A percentile compares a stretch with the other conserved stretches of the same genome.
Evolutionary conservation across 352 stramenopile species (phyloP).

Genomic region (Blastocystis sp.): DNA sequence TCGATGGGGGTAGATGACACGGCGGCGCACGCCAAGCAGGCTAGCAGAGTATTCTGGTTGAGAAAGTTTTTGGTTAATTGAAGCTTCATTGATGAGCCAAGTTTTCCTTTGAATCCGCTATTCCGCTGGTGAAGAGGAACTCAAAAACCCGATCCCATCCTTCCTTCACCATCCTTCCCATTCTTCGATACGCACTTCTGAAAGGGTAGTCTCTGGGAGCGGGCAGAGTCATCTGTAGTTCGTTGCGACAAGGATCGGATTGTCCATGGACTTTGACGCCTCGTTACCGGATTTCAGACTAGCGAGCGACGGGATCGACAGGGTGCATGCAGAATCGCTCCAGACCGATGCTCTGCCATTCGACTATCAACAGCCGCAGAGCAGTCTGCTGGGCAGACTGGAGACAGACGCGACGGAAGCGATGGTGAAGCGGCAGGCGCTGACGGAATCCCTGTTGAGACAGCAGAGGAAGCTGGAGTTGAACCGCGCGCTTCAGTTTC

Average conservation of each 20-base stretch:
- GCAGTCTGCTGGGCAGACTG: too few species aligned
- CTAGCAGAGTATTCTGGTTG: slow-evolving; percentile 39
- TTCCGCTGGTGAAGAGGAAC: not conserved
- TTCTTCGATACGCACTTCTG: not conserved
- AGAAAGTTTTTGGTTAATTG: slow-evolving; percentile 38
- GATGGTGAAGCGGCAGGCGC: not conserved
- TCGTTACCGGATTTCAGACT: not conserved
- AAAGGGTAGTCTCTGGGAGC: not conserved
- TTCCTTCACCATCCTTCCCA: not conserved
- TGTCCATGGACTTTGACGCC: not conserved
- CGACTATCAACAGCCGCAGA: too few species aligned
- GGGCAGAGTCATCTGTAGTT: not conserved
- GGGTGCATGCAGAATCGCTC: not conserved
- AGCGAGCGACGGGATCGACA: not conserved
- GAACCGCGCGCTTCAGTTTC: not conserved
- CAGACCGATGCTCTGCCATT: not conserved
- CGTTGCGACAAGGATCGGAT: not conserved
- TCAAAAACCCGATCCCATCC: not conserved
- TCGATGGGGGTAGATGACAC: slow-evolving; percentile 14
- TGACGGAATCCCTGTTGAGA: not conserved
- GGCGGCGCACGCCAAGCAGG: slow-evolving; percentile 13
- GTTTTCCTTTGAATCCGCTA: not conserved
- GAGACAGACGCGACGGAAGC: not conserved
- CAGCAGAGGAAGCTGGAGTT: not conserved
- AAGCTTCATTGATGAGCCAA: slow-evolving; percentile 30